Percentiles rank a stretch among this genome's conserved stretches.
Conservation (phyloP, 1,284 basidiomycete genomes). For the Abortiporus biennis region DNA sequence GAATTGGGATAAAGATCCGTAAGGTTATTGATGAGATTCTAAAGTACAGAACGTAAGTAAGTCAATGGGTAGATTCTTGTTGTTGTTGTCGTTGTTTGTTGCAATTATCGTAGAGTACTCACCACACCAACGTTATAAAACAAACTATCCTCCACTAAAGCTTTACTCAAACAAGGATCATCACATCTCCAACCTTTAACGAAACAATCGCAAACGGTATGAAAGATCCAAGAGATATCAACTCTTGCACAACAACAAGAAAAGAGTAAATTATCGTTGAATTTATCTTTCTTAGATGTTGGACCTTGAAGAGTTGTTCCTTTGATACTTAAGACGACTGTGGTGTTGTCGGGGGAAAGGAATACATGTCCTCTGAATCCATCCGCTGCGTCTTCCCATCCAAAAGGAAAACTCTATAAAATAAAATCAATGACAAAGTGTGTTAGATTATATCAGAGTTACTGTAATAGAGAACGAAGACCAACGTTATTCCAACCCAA, state of each 20-base stretch:
- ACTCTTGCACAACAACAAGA: conserved; percentile 97
- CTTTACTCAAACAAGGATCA: conserved; percentile 75
- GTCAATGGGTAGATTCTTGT: too few species aligned
- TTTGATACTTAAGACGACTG: conserved; percentile 89
- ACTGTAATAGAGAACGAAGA: conserved; percentile 9
- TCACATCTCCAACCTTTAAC: conserved; percentile 70
- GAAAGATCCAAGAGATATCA: conserved; percentile 77
- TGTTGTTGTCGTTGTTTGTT: too few species aligned
- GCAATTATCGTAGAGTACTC: conserved; percentile 32
- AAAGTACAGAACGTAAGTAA: too few species aligned
- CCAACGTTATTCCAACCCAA: conserved; percentile 68
- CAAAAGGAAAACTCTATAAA: conserved; percentile 77
- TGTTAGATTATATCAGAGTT: not conserved
- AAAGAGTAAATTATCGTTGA: conserved; percentile 95
- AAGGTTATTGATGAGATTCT: conserved; percentile 27
- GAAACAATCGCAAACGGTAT: conserved; percentile 91
- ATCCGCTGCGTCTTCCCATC: conserved; percentile 78
- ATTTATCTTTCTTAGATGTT: conserved; percentile 89
- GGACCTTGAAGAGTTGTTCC: conserved; percentile 84
- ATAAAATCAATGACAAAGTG: not conserved
- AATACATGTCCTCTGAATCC: conserved; percentile 94
- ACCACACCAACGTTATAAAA: conserved; percentile 86
- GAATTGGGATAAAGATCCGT: conserved; percentile 78
- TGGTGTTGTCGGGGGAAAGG: conserved; percentile 72
- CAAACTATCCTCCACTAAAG: conserved; percentile 84